Conservation (phyloP, 78 protist species). For the Dictyostelium firmibasis region DNA sequence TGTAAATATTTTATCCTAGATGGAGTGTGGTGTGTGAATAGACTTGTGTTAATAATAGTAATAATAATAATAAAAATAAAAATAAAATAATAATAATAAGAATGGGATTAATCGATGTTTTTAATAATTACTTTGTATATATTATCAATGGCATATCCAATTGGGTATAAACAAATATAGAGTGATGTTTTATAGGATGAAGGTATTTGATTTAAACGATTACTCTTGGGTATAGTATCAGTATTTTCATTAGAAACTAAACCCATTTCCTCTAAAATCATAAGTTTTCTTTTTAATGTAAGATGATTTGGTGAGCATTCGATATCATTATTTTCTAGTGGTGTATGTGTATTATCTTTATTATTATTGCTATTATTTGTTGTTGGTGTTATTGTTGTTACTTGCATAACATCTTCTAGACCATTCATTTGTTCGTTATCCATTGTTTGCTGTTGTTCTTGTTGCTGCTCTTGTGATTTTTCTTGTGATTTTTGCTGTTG, state of each 20-base stretch:
- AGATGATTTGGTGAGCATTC: not conserved
- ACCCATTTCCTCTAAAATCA: not conserved
- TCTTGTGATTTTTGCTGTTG: too few relatives aligned
- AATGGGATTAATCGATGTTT: too few relatives aligned
- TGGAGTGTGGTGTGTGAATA: not conserved
- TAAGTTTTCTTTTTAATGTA: constrained; percentile 2
- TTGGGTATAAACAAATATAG: constrained; percentile 20
- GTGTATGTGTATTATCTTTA: not conserved
- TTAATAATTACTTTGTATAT: constrained; percentile 25
- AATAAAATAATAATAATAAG: too few relatives aligned
- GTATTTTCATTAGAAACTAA: not conserved
- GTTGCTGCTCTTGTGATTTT: too few relatives aligned
- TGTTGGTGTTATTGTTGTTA: too few relatives aligned
- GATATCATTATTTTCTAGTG: not conserved
- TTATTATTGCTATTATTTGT: too few relatives aligned
- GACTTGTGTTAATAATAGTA: not conserved
- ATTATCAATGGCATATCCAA: constrained; percentile 42
- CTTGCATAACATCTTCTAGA: not conserved
- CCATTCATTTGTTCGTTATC: not conserved
- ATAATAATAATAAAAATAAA: not conserved
- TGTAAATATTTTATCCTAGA: constrained; percentile 47
- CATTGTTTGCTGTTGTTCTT: not conserved
- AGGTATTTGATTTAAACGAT: not conserved
- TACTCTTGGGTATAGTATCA: not conserved
- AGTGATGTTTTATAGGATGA: constrained; percentile 2